Percentiles rank a stretch among this genome's conserved stretches.
Conservation (phyloP, 2,329 filamentous ascomycete species). For the Aspergillus caelatus region DNA sequence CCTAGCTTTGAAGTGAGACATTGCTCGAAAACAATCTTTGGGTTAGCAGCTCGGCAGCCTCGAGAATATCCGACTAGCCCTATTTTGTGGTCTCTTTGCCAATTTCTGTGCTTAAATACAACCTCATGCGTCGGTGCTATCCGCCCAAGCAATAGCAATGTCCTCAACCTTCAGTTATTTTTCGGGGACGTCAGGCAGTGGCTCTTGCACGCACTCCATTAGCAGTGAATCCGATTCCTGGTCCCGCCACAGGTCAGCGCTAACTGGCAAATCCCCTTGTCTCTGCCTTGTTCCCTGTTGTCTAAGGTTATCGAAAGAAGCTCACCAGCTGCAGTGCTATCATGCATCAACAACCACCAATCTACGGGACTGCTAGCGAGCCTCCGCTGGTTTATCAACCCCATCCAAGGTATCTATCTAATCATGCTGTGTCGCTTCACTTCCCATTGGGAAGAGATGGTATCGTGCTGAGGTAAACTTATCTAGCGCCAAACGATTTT, state of each 20-base stretch:
- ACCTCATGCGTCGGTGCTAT: constrained; percentile 37
- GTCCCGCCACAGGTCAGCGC: constrained; percentile 41
- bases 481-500: constrained; percentile 35
- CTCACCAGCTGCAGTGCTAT: constrained; percentile 32
- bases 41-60: background rate
- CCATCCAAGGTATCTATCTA: constrained; percentile 42
- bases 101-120: constrained; percentile 16
- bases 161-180: constrained; percentile 35
- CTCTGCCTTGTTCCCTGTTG: background rate
- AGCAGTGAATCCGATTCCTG: constrained; percentile 35
- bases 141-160: constrained; percentile 32
- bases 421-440: constrained; percentile 9
- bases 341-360: constrained; percentile 32
- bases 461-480: constrained; percentile 23
- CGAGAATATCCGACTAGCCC: background rate
- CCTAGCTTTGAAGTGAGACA: constrained; percentile 7
- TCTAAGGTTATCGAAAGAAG: constrained; percentile 10
- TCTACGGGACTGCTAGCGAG: constrained; percentile 32
- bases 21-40: background rate
- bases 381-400: constrained; percentile 38
- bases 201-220: constrained; percentile 33
- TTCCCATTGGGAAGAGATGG: constrained; percentile 11
- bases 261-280: constrained; percentile 17
- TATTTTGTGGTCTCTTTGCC: background rate
- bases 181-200: constrained; percentile 31